phyloP scores from a whole-genome alignment of 1,284 basidiomycete species.

The Flammula alnicola region DNA sequence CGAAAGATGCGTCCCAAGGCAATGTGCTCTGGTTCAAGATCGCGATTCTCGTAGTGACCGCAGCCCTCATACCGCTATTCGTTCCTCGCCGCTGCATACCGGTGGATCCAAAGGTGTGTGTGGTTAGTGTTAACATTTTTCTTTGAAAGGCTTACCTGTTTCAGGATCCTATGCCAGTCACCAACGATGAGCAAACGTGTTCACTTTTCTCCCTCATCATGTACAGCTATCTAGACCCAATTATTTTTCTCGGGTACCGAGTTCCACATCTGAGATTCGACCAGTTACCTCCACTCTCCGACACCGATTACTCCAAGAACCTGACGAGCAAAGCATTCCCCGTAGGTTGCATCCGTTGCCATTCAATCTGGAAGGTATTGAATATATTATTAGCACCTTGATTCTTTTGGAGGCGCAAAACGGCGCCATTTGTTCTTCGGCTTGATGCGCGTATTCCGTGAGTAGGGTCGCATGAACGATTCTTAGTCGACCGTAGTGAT shows the following conservation, averaged over 20 bases:
- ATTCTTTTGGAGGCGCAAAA: conserved; percentile 30
- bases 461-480: neutral
- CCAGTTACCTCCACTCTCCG: conserved; percentile 56
- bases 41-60: conserved; percentile 34
- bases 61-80: conserved; percentile 39
- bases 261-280: conserved; percentile 44
- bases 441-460: conserved; percentile 14
- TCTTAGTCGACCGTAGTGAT: conserved; percentile 6
- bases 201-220: conserved; percentile 56
- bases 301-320: conserved; percentile 50
- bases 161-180: conserved; percentile 5
- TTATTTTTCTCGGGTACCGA: conserved; percentile 48
- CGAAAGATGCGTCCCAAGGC: conserved; percentile 39
- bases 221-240: conserved; percentile 59
- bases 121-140: neutral
- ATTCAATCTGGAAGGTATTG: too few relatives aligned
- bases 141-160: neutral
- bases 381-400: conserved; percentile 39
- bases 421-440: conserved; percentile 19
- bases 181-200: neutral
- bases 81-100: conserved; percentile 45
- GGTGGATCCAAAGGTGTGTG: conserved; percentile 22
- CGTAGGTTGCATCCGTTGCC: conserved; percentile 21
- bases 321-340: conserved; percentile 28
- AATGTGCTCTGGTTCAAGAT: conserved; percentile 42